These are phyloP conservation scores for Candida easanensis DNA, from an alignment of 805 yeast genomes.

Conservation along the genomic window DNA sequence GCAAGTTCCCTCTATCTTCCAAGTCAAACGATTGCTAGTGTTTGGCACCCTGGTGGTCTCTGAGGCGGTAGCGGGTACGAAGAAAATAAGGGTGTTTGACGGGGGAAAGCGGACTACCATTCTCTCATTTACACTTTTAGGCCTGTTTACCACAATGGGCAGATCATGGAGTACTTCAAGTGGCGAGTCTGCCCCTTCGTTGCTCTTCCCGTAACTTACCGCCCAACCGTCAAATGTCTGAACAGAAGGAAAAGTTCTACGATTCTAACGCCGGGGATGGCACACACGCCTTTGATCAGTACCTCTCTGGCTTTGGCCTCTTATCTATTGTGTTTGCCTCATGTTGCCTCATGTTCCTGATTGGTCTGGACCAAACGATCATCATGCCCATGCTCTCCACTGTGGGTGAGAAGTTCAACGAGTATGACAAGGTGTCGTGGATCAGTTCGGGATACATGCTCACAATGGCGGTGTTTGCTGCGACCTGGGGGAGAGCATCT, in stretches of 20 bases:
- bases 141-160: too few species aligned
- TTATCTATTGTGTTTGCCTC: slow-evolving; percentile 17
- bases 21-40: too few species aligned
- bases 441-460: slow-evolving; percentile 51
- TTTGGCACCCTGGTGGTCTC: too few species aligned
- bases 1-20: too few species aligned
- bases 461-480: slow-evolving; percentile 50
- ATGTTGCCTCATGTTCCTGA: slow-evolving; percentile 22
- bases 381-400: slow-evolving; percentile 47
- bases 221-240: too few species aligned
- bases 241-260: slow-evolving; percentile 10
- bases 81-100: too few species aligned
- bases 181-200: too few species aligned
- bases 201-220: too few species aligned
- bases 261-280: slow-evolving; percentile 27
- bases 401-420: slow-evolving; percentile 48
- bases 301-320: slow-evolving; percentile 13
- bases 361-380: slow-evolving; percentile 59
- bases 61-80: too few species aligned
- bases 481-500: slow-evolving; percentile 57
- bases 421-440: slow-evolving; percentile 57
- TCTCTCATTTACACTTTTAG: too few species aligned
- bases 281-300: slow-evolving; percentile 18
- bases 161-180: too few species aligned
- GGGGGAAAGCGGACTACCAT: too few species aligned